phyloP scores from a whole-genome alignment of 345 rosid genomes.

The Brassica juncea region DNA sequence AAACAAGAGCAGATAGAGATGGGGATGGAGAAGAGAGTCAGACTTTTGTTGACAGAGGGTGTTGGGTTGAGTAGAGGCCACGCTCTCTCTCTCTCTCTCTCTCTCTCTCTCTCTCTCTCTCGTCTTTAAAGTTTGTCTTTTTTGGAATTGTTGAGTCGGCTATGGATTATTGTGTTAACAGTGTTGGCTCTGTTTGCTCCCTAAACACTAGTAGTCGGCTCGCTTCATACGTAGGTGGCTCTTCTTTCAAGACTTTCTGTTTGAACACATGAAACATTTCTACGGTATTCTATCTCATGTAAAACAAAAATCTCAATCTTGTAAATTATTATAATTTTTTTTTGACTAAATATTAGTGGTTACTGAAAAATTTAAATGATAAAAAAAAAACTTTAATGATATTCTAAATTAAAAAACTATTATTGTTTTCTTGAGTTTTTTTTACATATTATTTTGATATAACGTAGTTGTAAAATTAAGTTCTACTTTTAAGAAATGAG shows the following conservation, averaged over 20 bases:
- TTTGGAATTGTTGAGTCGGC: slow-evolving; percentile 37
- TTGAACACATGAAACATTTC: not conserved
- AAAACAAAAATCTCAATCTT: not conserved
- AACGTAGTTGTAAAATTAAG: no score
- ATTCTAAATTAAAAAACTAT: no score
- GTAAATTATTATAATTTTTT: no score
- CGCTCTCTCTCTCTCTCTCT: not conserved
- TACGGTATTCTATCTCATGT: not conserved
- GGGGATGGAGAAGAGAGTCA: slow-evolving; percentile 34
- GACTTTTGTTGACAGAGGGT: slow-evolving; percentile 34
- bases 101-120: not conserved
- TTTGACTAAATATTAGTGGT: no score
- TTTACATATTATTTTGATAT: not conserved
- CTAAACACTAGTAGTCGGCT: slow-evolving; percentile 38
- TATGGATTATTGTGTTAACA: slow-evolving; percentile 36
- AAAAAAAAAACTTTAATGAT: not conserved
- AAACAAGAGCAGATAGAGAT: slow-evolving; percentile 36
- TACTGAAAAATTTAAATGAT: no score
- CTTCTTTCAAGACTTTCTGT: slow-evolving; percentile 27
- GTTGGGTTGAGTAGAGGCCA: slow-evolving; percentile 39
- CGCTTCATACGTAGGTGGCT: slow-evolving; percentile 35
- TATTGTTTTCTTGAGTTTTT: no score
- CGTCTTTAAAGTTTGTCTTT: slow-evolving; percentile 27
- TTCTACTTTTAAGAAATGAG: no score
- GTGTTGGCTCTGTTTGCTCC: slow-evolving; percentile 38